A percentile compares a stretch with the other conserved stretches of the same genome.
These are phyloP conservation scores for Teunomyces stri DNA, from an alignment of 805 yeast genomes.

Conservation along the genomic window DNA sequence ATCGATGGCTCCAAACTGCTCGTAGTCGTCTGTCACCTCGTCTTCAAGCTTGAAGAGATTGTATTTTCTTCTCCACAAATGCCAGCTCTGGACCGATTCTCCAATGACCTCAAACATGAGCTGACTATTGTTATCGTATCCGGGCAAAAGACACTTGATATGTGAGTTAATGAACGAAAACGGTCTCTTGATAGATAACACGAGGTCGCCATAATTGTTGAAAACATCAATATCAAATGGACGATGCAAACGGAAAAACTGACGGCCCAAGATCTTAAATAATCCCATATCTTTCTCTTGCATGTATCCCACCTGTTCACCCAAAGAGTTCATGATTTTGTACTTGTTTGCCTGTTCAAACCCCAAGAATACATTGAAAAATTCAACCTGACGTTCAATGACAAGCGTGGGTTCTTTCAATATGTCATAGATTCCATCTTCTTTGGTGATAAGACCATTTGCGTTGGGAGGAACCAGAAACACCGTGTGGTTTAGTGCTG, in stretches of 20 bases:
- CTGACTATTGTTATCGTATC: slow-evolving; percentile 34
- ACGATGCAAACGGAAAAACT: slow-evolving; percentile 78
- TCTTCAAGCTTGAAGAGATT: slow-evolving; percentile 63
- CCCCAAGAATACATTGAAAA: slow-evolving; percentile 82
- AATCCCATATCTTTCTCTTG: slow-evolving; percentile 77
- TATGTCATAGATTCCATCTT: slow-evolving; percentile 61
- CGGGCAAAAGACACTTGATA: slow-evolving; percentile 70
- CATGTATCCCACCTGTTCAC: slow-evolving; percentile 76
- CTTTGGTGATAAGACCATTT: slow-evolving; percentile 50
- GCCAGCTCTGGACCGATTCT: slow-evolving; percentile 92
- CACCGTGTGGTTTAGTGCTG: slow-evolving; percentile 30
- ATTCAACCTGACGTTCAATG: slow-evolving; percentile 83
- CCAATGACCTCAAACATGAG: slow-evolving; percentile 58
- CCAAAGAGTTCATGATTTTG: slow-evolving; percentile 66
- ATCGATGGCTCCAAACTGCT: slow-evolving; percentile 86
- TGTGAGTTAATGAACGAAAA: slow-evolving; percentile 88
- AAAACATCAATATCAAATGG: slow-evolving; percentile 77
- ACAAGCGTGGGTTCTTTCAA: slow-evolving; percentile 80
- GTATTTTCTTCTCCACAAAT: slow-evolving; percentile 86
- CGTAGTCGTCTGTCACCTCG: slow-evolving; percentile 42
- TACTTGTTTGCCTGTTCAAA: slow-evolving; percentile 90
- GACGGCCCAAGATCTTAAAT: slow-evolving; percentile 70
- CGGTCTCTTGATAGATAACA: slow-evolving; percentile 72
- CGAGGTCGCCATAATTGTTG: slow-evolving; percentile 57
- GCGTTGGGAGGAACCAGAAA: slow-evolving; percentile 40